Evolutionary conservation across 345 rosid species (phyloP).

Genomic region (Brassica napus): DNA sequence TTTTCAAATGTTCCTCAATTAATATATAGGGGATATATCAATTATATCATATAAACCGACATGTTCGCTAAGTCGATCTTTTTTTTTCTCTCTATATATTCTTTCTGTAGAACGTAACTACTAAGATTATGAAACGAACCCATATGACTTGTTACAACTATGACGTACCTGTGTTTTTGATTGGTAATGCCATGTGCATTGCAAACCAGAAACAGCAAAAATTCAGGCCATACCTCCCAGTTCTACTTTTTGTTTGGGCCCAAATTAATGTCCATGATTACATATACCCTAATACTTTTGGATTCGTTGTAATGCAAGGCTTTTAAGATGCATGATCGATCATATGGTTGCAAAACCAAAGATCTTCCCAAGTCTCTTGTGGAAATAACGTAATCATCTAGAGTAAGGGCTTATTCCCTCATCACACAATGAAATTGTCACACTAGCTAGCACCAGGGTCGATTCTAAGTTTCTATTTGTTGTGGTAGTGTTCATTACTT

Average conservation of each 20-base stretch:
- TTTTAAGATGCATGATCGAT: no score
- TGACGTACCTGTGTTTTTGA: background rate
- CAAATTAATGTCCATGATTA: no score
- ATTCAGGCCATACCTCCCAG: background rate
- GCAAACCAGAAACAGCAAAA: conserved; percentile 25
- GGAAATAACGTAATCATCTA: no score
- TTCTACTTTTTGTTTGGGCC: no score
- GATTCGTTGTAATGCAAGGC: no score
- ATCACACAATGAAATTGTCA: no score
- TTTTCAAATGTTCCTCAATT: no score
- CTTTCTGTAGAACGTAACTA: conserved; percentile 2
- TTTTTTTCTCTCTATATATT: background rate
- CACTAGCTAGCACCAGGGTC: no score
- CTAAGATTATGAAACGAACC: background rate
- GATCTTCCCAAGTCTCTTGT: no score
- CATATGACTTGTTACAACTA: conserved; percentile 29
- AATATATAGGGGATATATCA: no score
- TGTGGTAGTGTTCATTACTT: conserved; percentile 80
- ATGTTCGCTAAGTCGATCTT: conserved; percentile 2
- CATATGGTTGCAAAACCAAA: background rate
- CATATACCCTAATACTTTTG: no score
- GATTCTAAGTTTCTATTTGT: background rate
- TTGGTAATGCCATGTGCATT: conserved; percentile 25
- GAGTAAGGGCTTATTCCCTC: background rate
- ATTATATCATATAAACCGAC: background rate